phyloP scores from a whole-genome alignment of 106 monocot species.

The Platanthera guangdongensis region DNA sequence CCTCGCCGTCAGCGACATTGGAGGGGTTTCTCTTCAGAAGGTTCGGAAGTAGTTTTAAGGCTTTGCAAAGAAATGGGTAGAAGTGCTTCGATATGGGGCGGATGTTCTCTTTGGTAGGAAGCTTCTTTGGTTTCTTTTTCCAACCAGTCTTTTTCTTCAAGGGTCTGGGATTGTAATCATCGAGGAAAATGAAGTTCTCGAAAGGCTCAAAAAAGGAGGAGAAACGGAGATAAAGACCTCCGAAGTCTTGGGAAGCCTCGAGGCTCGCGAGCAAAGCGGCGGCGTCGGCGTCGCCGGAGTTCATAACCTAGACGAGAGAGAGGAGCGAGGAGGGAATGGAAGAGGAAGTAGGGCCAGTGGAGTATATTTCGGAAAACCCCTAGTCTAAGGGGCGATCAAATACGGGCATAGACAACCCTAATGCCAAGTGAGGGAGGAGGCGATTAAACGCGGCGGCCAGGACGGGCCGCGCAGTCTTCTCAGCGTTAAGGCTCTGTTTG shows the following conservation, averaged over 20 bases:
- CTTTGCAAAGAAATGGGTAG: conserved; percentile 47
- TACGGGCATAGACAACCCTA: no score
- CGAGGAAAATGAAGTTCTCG: conserved; percentile 16
- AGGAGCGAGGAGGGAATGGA: neutral
- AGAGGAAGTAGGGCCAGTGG: neutral
- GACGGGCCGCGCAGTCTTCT: no score
- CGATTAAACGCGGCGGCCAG: no score
- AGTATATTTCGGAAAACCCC: no score
- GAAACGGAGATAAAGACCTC: conserved; percentile 23
- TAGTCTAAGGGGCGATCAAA: no score
- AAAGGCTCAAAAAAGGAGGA: conserved; percentile 38
- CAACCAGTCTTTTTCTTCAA: neutral
- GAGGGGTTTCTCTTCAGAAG: conserved; percentile 17
- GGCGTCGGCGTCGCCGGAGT: neutral
- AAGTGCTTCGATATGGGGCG: conserved; percentile 56
- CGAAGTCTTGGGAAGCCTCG: neutral
- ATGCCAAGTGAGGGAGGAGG: no score
- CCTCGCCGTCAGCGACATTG: neutral
- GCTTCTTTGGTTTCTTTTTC: conserved; percentile 15
- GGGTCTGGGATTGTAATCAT: conserved; percentile 15
- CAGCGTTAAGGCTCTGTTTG: no score
- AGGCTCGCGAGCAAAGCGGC: conserved; percentile 1
- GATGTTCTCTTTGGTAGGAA: conserved; percentile 8
- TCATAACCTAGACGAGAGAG: neutral
- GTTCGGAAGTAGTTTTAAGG: conserved; percentile 38